phyloP scores from a whole-genome alignment of 2,329 filamentous ascomycete species.

The Rosellinia necatrix region DNA sequence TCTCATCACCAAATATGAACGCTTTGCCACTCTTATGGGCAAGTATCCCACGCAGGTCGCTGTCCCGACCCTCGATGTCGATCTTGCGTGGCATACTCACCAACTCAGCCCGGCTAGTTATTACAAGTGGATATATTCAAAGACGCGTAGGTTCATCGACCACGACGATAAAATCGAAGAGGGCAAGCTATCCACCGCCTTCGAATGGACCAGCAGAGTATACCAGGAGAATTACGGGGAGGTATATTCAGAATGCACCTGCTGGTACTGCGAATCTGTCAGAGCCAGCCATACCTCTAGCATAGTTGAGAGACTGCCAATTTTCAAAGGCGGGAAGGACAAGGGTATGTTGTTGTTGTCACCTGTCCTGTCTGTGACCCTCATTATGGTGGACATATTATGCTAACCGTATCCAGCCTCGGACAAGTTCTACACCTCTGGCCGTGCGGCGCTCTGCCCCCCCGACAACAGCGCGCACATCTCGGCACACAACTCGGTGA shows the following conservation, averaged over 20 bases:
- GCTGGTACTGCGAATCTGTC: conserved; percentile 82
- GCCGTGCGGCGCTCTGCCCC: conserved; percentile 53
- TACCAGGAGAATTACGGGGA: conserved; percentile 69
- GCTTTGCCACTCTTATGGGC: conserved; percentile 66
- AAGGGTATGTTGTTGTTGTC: conserved; percentile 38
- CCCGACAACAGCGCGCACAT: conserved; percentile 69
- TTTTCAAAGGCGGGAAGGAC: conserved; percentile 52
- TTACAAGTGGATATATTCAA: conserved; percentile 57
- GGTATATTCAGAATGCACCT: conserved; percentile 77
- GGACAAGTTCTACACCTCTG: conserved; percentile 54
- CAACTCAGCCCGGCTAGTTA: conserved; percentile 70
- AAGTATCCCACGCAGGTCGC: conserved; percentile 51
- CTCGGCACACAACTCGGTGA: conserved; percentile 72
- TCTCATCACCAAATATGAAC: conserved; percentile 66
- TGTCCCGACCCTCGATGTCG: conserved; percentile 76
- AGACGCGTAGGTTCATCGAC: conserved; percentile 66
- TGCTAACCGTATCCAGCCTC: conserved; percentile 34
- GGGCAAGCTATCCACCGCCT: conserved; percentile 63
- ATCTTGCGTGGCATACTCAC: conserved; percentile 81
- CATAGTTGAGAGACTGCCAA: conserved; percentile 50
- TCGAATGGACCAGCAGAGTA: conserved; percentile 72
- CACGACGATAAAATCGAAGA: conserved; percentile 86
- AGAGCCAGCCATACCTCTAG: conserved; percentile 59
- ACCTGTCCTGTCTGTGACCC: no score
- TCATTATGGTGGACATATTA: background rate